Base-by-base conservation (phyloP, 352 stramenopile species). In the Achlya hypogyna region DNA sequence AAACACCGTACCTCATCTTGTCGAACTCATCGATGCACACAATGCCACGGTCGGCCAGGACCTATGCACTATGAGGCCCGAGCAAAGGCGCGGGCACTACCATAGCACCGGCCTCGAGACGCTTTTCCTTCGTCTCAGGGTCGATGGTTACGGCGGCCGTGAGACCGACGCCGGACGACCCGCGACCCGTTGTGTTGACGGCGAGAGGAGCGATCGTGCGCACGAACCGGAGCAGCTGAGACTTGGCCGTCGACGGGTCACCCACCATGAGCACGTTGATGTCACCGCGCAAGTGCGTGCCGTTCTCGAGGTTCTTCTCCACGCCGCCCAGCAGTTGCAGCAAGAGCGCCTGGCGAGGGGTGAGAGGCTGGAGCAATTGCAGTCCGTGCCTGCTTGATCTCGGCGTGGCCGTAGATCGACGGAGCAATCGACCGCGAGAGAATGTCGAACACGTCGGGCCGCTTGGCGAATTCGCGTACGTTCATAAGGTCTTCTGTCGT, bases 11-110 rank as follows among this genome's bases (percentile, higher is more conserved):
- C 79, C 86, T 96, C 95, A 98, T 98, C 75, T 98, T 98, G 71
- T 98, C 96, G 56, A 98, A 98, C 74, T 99, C 98, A 78, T 99
- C 98, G 35, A 99, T 99, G 74, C 97, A 99, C 22, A 99, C 97
- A 54, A 99, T 88, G 38, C 98, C 97, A 28, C 97, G 75, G 75
- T 99, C 98, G 4, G 97, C 98, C 16, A 99, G 76, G 9, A 99
- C 49, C 49, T 56, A 56, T n/a, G n/a, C n/a, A n/a, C n/a, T n/a
- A n/a, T n/a, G n/a, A n/a, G n/a, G n/a, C n/a, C n/a, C n/a, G n/a
- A n/a, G n/a, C n/a, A n/a, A n/a, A n/a, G n/a, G n/a, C 25, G 49
- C 12, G 25, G 31, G 49, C 2, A n/a, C 2, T 56, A 56, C 97
- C 96, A 99, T 99, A 5, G 98, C 98, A 62, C 98, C 97, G 28